A percentile compares a stretch with the other conserved stretches of the same genome.
Conservation (phyloP, 768 basidiomycete genomes). For the Sutorius australiensis region DNA sequence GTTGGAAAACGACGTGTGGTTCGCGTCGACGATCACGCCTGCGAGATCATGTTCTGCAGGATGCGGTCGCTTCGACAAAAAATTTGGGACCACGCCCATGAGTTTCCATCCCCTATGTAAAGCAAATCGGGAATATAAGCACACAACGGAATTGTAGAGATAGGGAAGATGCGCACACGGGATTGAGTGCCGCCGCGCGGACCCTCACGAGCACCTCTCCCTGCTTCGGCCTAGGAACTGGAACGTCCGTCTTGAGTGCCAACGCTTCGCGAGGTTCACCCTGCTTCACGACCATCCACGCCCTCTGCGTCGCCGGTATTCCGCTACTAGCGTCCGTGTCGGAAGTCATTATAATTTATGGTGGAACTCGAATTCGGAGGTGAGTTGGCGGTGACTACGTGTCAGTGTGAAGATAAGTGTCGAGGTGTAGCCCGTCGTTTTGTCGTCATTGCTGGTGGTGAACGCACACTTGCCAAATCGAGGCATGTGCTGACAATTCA, state of each 20-base stretch:
- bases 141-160: no score
- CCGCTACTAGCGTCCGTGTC: neutral
- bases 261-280: slow-evolving; percentile 33
- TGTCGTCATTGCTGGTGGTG: no score
- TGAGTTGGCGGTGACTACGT: no score
- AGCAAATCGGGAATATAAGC: no score
- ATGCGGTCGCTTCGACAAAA: slow-evolving; percentile 45
- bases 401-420: no score
- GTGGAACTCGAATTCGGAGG: no score
- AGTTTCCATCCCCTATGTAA: slow-evolving; percentile 55
- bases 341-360: slow-evolving; percentile 3
- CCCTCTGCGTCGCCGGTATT: slow-evolving; percentile 24
- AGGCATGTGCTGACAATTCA: no score
- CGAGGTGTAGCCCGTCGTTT: no score
- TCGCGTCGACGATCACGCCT: slow-evolving; percentile 56
- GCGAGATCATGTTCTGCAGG: slow-evolving; percentile 61
- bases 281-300: slow-evolving; percentile 28
- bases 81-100: slow-evolving; percentile 46
- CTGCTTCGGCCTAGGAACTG: slow-evolving; percentile 32
- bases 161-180: slow-evolving; percentile 42
- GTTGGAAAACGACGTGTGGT: slow-evolving; percentile 45
- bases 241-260: slow-evolving; percentile 23
- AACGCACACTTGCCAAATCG: no score
- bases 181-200: slow-evolving; percentile 60
- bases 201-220: slow-evolving; percentile 52